Percentiles rank a stretch among this genome's conserved stretches.
Conservation (phyloP, 306 rosid species). For the Vigna nakashimae region DNA sequence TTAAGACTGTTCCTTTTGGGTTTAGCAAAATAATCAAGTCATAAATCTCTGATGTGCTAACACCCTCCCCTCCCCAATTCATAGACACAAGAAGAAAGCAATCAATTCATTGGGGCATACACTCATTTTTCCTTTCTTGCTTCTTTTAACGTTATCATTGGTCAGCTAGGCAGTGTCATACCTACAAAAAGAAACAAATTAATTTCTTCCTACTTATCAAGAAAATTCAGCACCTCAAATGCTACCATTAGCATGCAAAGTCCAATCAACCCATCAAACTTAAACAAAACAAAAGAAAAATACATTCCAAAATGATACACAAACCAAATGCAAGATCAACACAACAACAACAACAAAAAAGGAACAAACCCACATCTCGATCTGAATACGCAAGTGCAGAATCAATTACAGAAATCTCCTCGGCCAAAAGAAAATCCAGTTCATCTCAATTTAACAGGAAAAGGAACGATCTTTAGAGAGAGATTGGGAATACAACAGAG, state of each 20-base stretch:
- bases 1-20: neutral
- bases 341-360: neutral
- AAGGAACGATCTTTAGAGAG: conserved; percentile 47
- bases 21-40: conserved; percentile 25
- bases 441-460: conserved; percentile 7
- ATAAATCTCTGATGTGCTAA: conserved; percentile 2
- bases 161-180: conserved; percentile 8
- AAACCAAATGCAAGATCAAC: conserved; percentile 41
- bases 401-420: conserved; percentile 52
- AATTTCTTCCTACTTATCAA: conserved; percentile 23
- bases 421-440: neutral
- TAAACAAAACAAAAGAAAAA: neutral
- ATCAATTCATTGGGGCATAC: neutral
- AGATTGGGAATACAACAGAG: conserved; percentile 36
- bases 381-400: conserved; percentile 38
- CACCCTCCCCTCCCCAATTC: neutral
- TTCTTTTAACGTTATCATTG: neutral
- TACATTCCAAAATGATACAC: conserved; percentile 40
- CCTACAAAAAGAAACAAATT: conserved; percentile 14
- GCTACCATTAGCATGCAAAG: conserved; percentile 43
- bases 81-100: conserved; percentile 23
- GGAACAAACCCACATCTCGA: conserved; percentile 42
- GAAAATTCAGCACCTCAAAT: conserved; percentile 23
- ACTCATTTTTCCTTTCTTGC: neutral
- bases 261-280: conserved; percentile 44